A percentile compares a stretch with the other conserved stretches of the same genome.
These are phyloP conservation scores for Tuber brumale DNA, from an alignment of 495 filamentous ascomycete genomes.

Conservation along the genomic window DNA sequence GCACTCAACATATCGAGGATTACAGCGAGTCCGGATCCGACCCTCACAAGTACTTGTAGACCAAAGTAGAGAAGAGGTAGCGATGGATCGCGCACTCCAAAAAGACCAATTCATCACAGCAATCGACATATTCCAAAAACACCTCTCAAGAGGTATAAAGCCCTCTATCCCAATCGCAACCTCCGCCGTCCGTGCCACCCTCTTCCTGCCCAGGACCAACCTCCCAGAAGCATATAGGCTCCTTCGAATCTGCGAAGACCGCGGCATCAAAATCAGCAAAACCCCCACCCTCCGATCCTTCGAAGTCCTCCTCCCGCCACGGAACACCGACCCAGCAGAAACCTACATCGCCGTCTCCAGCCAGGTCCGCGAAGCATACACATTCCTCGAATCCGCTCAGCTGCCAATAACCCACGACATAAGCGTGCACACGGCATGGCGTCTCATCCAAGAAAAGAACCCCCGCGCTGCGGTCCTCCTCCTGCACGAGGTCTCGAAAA, in stretches of 20 bases:
- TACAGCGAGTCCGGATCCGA: background rate
- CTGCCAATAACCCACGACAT: slow-evolving; percentile 35
- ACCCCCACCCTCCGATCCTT: slow-evolving; percentile 4
- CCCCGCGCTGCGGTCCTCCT: slow-evolving; percentile 30
- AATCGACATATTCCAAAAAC: slow-evolving; percentile 30
- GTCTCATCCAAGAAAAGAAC: slow-evolving; percentile 15
- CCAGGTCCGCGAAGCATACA: slow-evolving; percentile 17
- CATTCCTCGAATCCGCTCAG: slow-evolving; percentile 21
- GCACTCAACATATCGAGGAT: background rate
- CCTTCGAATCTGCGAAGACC: slow-evolving; percentile 18
- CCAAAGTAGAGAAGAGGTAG: slow-evolving; percentile 15
- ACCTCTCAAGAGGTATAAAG: slow-evolving; percentile 19
- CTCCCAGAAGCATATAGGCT: slow-evolving; percentile 23
- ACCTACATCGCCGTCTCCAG: slow-evolving; percentile 11
- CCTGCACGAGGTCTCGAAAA: slow-evolving; percentile 32
- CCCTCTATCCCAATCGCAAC: slow-evolving; percentile 14
- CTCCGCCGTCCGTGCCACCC: slow-evolving; percentile 16
- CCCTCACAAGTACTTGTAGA: background rate
- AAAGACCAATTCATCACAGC: slow-evolving; percentile 13
- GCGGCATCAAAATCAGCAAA: slow-evolving; percentile 18
- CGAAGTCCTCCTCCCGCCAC: slow-evolving; percentile 14
- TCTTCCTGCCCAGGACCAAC: slow-evolving; percentile 17
- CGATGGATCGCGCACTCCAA: slow-evolving; percentile 16
- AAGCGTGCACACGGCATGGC: slow-evolving; percentile 28
- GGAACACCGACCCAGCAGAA: slow-evolving; percentile 1